Conservation (phyloP, 2,329 filamentous ascomycete species). For the Cytospora paraplurivora region DNA sequence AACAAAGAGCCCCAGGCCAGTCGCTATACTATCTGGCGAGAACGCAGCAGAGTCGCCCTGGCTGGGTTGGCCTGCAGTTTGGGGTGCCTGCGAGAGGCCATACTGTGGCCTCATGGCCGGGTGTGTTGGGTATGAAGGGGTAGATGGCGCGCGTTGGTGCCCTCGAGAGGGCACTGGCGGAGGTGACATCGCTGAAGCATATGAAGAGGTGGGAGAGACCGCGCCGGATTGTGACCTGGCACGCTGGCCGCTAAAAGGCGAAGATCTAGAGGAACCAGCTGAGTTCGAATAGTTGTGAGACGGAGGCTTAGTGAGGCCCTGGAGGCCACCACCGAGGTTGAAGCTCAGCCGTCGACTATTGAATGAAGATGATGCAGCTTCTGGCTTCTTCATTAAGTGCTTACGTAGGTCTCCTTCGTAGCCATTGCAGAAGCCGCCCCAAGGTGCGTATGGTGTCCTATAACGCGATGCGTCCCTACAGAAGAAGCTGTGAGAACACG, state of each 20-base stretch:
- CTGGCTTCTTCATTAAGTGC: slow-evolving; percentile 47
- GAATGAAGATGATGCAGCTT: slow-evolving; percentile 37
- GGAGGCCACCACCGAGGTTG: slow-evolving; percentile 27
- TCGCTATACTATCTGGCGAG: slow-evolving; percentile 5
- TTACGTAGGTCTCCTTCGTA: slow-evolving; percentile 56
- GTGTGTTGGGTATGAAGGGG: slow-evolving; percentile 36
- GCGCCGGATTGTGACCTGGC: slow-evolving; percentile 24
- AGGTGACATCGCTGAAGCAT: slow-evolving; percentile 30
- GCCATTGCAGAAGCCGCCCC: slow-evolving; percentile 62
- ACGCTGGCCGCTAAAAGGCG: slow-evolving; percentile 19
- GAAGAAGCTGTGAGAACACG: slow-evolving; percentile 20
- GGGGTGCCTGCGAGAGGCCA: slow-evolving; percentile 27
- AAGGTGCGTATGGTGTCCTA: slow-evolving; percentile 59
- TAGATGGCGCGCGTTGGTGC: slow-evolving; percentile 28
- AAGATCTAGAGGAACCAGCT: slow-evolving; percentile 25
- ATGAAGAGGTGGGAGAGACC: slow-evolving; percentile 25
- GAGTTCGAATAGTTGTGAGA: slow-evolving; percentile 29
- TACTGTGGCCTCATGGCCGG: slow-evolving; percentile 43
- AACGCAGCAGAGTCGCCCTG: slow-evolving; percentile 1
- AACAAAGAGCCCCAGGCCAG: not conserved
- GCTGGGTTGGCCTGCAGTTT: slow-evolving; percentile 18
- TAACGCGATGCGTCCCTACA: slow-evolving; percentile 57
- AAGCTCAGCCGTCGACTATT: slow-evolving; percentile 33
- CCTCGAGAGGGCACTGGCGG: slow-evolving; percentile 25
- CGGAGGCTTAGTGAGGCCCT: slow-evolving; percentile 28